Percentiles rank a stretch among this genome's conserved stretches.
These are phyloP conservation scores for Inga leiocalycina DNA, from an alignment of 306 rosid species.

Conservation along the genomic window DNA sequence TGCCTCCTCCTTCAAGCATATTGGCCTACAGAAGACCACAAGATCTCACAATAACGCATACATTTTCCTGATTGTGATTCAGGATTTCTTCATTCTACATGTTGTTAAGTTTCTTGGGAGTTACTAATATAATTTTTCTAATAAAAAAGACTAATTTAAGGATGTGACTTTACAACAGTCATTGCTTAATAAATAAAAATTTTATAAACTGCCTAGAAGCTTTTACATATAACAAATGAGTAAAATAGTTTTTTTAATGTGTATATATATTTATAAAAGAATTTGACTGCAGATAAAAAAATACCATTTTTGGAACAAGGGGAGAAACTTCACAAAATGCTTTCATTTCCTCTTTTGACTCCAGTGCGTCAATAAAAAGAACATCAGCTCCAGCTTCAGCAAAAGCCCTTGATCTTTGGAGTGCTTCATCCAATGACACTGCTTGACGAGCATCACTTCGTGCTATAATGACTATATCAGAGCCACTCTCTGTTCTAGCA, in stretches of 20 bases:
- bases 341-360: slow-evolving; percentile 82
- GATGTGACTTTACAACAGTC: neutral
- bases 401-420: slow-evolving; percentile 70
- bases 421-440: slow-evolving; percentile 74
- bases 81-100: neutral
- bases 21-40: slow-evolving; percentile 62
- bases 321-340: slow-evolving; percentile 79
- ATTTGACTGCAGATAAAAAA: neutral
- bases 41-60: slow-evolving; percentile 26
- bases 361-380: slow-evolving; percentile 82
- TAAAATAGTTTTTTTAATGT: neutral
- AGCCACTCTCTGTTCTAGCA: slow-evolving; percentile 79
- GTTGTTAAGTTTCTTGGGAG: neutral
- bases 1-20: slow-evolving; percentile 99
- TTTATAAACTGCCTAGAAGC: neutral
- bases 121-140: neutral
- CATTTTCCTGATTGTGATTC: neutral
- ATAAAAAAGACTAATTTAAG: neutral
- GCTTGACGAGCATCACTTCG: slow-evolving; percentile 92
- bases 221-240: neutral
- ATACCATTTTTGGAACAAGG: slow-evolving; percentile 78
- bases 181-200: neutral
- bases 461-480: slow-evolving; percentile 87
- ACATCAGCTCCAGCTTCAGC: slow-evolving; percentile 97
- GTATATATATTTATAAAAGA: neutral